Percentiles rank a stretch among this genome's conserved stretches.
These are phyloP conservation scores for Komagataella phaffii DNA, from an alignment of 805 yeast genomes.

Conservation along the genomic window DNA sequence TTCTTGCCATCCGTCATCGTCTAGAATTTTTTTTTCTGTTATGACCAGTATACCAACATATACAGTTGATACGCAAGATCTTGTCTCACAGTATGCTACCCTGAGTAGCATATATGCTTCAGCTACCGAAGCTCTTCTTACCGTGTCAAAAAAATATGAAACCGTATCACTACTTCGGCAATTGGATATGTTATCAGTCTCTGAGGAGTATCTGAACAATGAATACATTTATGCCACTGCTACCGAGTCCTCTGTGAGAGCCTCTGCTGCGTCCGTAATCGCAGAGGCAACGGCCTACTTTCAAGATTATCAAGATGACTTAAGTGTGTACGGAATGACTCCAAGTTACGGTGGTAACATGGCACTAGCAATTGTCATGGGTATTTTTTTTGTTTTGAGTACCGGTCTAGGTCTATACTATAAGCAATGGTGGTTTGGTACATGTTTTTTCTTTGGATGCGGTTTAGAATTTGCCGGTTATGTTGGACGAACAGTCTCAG, in stretches of 20 bases:
- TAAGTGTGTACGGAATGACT: slow-evolving; percentile 23
- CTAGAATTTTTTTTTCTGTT: too few relatives aligned
- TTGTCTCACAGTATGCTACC: neutral
- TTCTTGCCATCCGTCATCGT: too few relatives aligned
- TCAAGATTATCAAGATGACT: slow-evolving; percentile 2
- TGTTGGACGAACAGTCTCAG: slow-evolving; percentile 39
- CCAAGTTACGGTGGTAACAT: slow-evolving; percentile 49
- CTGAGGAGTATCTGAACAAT: slow-evolving; percentile 16
- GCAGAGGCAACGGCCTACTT: neutral
- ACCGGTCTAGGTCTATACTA: slow-evolving; percentile 26
- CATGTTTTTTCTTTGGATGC: slow-evolving; percentile 40
- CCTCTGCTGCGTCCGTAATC: slow-evolving; percentile 10
- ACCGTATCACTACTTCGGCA: slow-evolving; percentile 7
- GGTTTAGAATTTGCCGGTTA: slow-evolving; percentile 59
- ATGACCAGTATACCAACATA: neutral
- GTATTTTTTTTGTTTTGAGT: slow-evolving; percentile 29
- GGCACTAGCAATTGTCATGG: slow-evolving; percentile 42
- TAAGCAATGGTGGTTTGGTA: slow-evolving; percentile 54
- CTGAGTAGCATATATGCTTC: neutral
- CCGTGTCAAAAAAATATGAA: neutral
- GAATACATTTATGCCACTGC: slow-evolving; percentile 19
- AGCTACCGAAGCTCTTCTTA: slow-evolving; percentile 1
- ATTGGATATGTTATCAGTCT: slow-evolving; percentile 14
- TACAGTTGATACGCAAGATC: neutral
- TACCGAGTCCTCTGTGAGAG: slow-evolving; percentile 14